These are phyloP conservation scores for Rosellinia necatrix DNA, from an alignment of 2,329 filamentous ascomycete genomes.

Conservation along the genomic window DNA sequence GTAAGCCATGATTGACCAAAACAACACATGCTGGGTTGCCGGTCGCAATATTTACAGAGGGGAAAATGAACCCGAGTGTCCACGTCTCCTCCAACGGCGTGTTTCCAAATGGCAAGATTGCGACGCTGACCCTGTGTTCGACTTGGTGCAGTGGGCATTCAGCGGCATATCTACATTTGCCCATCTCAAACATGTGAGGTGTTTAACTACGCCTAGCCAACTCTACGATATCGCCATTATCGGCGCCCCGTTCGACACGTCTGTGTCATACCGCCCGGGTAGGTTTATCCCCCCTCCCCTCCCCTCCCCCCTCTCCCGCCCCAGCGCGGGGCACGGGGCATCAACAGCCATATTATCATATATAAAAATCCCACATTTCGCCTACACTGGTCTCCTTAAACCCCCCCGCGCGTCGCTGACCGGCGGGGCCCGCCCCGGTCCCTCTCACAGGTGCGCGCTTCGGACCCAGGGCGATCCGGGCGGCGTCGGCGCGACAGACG, in stretches of 20 bases:
- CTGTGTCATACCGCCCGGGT: slow-evolving; percentile 72
- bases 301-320: no score
- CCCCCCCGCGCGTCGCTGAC: neutral
- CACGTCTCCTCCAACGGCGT: neutral
- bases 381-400: no score
- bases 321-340: no score
- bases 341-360: no score
- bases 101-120: neutral
- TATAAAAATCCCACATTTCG: no score
- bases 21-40: no score
- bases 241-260: slow-evolving; percentile 75
- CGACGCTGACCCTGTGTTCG: slow-evolving; percentile 12
- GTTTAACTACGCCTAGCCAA: slow-evolving; percentile 67
- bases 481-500: slow-evolving; percentile 80
- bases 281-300: slow-evolving; percentile 29
- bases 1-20: slow-evolving; percentile 45
- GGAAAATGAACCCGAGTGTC: neutral
- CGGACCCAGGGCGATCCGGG: slow-evolving; percentile 84
- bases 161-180: slow-evolving; percentile 77
- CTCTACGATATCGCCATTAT: slow-evolving; percentile 73
- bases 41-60: neutral
- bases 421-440: neutral
- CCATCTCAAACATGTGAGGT: slow-evolving; percentile 71
- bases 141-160: slow-evolving; percentile 60
- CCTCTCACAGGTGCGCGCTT: slow-evolving; percentile 68